A percentile compares a stretch with the other conserved stretches of the same genome.
These are phyloP conservation scores for Dendrobium chrysotoxum DNA, from an alignment of 106 monocot genomes.

Conservation along the genomic window DNA sequence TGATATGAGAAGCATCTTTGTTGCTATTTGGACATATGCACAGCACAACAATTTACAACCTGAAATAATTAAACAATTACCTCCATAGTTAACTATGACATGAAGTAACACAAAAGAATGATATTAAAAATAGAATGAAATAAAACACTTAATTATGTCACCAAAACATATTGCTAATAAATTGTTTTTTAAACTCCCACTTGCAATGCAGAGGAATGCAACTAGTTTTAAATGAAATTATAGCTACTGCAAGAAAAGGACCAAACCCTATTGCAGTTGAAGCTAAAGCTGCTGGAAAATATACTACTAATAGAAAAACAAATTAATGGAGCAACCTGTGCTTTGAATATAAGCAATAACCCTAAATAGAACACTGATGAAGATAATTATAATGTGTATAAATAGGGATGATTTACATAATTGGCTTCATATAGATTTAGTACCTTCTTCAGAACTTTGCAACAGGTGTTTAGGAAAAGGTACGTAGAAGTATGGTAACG, in stretches of 20 bases:
- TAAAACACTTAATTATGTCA: background rate
- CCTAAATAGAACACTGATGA: background rate
- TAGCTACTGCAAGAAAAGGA: background rate
- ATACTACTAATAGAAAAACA: background rate
- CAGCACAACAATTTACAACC: background rate
- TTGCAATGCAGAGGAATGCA: background rate
- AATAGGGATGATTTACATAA: background rate
- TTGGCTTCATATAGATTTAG: slow-evolving; percentile 1
- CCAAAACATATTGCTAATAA: background rate
- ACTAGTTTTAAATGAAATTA: background rate
- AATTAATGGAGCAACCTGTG: background rate
- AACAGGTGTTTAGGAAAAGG: slow-evolving; percentile 44
- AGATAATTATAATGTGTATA: background rate
- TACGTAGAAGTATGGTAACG: slow-evolving; percentile 87
- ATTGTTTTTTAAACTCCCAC: background rate
- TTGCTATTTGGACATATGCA: background rate
- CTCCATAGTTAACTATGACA: background rate
- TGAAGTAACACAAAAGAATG: background rate
- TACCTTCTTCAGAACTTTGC: slow-evolving; percentile 51
- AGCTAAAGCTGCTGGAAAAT: background rate
- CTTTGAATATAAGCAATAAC: background rate
- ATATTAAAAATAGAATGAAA: background rate
- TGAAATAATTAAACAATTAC: background rate
- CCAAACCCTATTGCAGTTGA: background rate
- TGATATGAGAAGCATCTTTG: background rate